phyloP scores from a whole-genome alignment of 306 rosid species.

The Rosa chinensis region DNA sequence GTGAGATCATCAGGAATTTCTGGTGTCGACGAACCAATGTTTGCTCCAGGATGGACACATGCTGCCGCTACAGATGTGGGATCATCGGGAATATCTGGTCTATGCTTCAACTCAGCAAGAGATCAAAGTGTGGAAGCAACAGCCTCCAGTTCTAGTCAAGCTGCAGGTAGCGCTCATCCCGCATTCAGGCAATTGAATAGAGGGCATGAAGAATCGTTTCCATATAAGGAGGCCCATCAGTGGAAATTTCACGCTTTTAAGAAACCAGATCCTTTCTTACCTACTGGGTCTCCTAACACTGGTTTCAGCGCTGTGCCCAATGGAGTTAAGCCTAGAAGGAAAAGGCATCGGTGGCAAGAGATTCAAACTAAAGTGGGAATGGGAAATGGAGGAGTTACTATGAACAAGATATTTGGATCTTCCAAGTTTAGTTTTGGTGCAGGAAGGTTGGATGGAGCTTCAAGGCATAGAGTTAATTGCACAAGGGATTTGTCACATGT shows the following conservation, averaged over 20 bases:
- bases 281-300: slow-evolving; percentile 28
- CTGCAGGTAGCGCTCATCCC: slow-evolving; percentile 33
- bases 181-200: slow-evolving; percentile 45
- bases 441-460: slow-evolving; percentile 37
- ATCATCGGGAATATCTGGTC: background rate
- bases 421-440: slow-evolving; percentile 37
- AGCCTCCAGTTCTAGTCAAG: slow-evolving; percentile 40
- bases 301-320: slow-evolving; percentile 35
- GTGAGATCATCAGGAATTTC: background rate
- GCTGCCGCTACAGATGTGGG: background rate
- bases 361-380: slow-evolving; percentile 28
- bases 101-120: slow-evolving; percentile 30
- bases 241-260: slow-evolving; percentile 30
- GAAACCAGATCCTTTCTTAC: slow-evolving; percentile 37
- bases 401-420: slow-evolving; percentile 36
- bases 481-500: slow-evolving; percentile 39
- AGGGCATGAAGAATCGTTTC: slow-evolving; percentile 30
- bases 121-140: slow-evolving; percentile 27
- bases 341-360: slow-evolving; percentile 24
- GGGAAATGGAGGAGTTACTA: slow-evolving; percentile 33
- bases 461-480: slow-evolving; percentile 31
- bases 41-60: background rate
- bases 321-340: slow-evolving; percentile 43
- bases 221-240: slow-evolving; percentile 24
- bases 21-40: slow-evolving; percentile 10